Percentiles rank a stretch among this genome's conserved stretches.
Evolutionary conservation across 2,329 filamentous ascomycete species (phyloP).

Genomic region (Alternaria incomplexa): DNA sequence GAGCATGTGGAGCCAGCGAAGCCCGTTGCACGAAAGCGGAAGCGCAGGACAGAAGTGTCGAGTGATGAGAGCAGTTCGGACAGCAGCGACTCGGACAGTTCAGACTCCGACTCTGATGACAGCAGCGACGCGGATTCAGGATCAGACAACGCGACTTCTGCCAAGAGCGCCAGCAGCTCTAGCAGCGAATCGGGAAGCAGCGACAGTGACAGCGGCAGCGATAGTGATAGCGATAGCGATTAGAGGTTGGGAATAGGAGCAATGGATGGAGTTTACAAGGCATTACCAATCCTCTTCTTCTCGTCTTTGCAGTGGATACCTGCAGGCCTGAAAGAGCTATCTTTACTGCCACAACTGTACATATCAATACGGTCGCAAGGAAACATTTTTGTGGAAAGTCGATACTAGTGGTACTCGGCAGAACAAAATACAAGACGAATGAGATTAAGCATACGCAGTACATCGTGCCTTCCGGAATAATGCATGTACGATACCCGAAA

Average conservation of each 20-base stretch:
- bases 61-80: conserved; percentile 45
- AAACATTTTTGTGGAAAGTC: neutral
- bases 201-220: conserved; percentile 23
- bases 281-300: neutral
- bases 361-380: neutral
- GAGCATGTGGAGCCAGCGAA: conserved; percentile 20
- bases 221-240: conserved; percentile 10
- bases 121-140: conserved; percentile 5
- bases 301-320: neutral
- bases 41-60: conserved; percentile 35
- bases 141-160: neutral
- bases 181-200: conserved; percentile 15
- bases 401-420: neutral
- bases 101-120: conserved; percentile 26
- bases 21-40: conserved; percentile 32
- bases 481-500: conserved; percentile 1
- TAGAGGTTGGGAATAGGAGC: neutral
- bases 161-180: conserved; percentile 13
- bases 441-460: neutral
- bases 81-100: conserved; percentile 37
- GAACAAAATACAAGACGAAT: neutral
- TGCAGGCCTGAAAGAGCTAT: neutral
- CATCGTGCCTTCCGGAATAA: neutral
- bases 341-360: neutral
- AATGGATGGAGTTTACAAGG: neutral